Evolutionary conservation across 306 rosid species (phyloP).

Genomic region (Dalbergia cultrata): DNA sequence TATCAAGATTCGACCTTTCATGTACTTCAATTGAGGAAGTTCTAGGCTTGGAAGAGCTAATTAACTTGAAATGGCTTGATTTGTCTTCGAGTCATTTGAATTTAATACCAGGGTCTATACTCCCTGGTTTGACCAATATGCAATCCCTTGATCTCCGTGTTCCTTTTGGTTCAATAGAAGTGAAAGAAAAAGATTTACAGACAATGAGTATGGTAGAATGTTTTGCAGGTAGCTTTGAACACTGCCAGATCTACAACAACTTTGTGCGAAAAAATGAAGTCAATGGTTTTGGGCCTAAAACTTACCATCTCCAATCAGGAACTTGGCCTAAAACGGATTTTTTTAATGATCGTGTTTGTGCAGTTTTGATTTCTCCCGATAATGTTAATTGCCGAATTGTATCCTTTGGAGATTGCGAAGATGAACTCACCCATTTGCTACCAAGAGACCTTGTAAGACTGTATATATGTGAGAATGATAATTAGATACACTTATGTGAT

Average conservation of each 20-base stretch:
- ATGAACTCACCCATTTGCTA: background rate
- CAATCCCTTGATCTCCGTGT: background rate
- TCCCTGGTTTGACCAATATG: background rate
- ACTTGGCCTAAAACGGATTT: too few relatives aligned
- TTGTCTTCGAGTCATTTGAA: background rate
- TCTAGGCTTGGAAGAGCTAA: background rate
- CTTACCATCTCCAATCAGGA: background rate
- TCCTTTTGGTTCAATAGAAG: background rate
- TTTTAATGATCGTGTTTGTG: fast-evolving
- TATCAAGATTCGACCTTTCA: background rate
- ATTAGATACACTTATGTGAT: background rate
- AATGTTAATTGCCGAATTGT: too few relatives aligned
- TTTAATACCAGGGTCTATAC: background rate
- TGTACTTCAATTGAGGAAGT: background rate
- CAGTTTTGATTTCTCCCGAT: too few relatives aligned
- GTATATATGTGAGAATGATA: background rate
- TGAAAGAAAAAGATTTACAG: background rate
- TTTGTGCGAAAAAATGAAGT: background rate
- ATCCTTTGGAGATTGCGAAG: background rate
- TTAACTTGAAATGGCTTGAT: background rate
- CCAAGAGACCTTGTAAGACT: background rate
- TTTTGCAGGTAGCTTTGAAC: background rate
- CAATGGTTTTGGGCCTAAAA: background rate
- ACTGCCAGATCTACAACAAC: background rate
- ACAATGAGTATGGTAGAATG: background rate